Evolutionary conservation across 495 filamentous ascomycete species (phyloP).

Genomic region (Copromyces sp.): DNA sequence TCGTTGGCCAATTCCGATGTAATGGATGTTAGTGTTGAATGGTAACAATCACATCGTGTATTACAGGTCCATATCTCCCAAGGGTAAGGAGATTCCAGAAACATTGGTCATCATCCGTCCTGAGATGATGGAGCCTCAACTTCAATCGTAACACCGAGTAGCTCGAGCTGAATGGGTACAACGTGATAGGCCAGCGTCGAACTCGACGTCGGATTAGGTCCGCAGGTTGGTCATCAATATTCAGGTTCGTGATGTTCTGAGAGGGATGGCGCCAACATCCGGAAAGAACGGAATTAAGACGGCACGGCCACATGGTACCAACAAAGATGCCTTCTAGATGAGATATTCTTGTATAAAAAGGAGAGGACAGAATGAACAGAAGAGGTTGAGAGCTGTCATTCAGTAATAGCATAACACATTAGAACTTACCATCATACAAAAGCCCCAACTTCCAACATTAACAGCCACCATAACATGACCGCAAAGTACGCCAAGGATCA

Average conservation of each 20-base stretch:
- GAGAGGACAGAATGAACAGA: background rate
- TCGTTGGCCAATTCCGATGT: background rate
- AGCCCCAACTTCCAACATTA: background rate
- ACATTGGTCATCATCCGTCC: too few relatives aligned
- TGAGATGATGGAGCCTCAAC: too few relatives aligned
- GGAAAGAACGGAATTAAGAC: background rate
- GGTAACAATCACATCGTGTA: too few relatives aligned
- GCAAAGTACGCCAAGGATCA: slow-evolving; percentile 5
- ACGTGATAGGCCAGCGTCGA: too few relatives aligned
- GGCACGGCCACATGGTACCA: background rate
- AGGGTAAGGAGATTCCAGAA: too few relatives aligned
- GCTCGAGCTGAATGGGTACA: too few relatives aligned
- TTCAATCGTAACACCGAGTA: too few relatives aligned
- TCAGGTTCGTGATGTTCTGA: background rate
- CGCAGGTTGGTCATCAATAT: background rate
- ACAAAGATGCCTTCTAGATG: background rate
- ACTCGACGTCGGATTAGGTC: background rate
- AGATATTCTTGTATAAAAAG: background rate
- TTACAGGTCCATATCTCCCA: background rate
- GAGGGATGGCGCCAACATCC: background rate
- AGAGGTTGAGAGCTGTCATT: background rate
- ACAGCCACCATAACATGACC: background rate
- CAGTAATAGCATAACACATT: background rate
- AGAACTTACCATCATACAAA: background rate
- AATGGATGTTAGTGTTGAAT: too few relatives aligned